phyloP scores from a whole-genome alignment of 495 filamentous ascomycete species.

The Darksidea phi region DNA sequence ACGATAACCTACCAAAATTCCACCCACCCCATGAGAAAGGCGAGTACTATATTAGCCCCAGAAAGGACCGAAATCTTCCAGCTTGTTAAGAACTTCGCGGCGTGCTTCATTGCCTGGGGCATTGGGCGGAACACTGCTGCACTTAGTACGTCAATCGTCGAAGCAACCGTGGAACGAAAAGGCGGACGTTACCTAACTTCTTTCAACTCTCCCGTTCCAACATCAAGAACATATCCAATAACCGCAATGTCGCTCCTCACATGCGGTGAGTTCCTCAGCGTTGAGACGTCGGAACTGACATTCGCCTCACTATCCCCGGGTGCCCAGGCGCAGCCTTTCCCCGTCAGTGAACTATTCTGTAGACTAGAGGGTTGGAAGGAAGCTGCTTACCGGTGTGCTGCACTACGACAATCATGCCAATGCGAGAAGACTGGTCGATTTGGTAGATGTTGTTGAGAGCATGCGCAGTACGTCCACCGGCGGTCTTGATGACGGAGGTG shows the following conservation, averaged over 20 bases:
- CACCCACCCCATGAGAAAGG: no score
- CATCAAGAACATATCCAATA: constrained; percentile 27
- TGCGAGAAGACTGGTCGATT: constrained; percentile 35
- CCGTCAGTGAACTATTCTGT: neutral
- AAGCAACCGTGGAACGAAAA: neutral
- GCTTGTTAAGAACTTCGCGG: constrained; percentile 9
- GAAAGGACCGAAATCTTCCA: constrained; percentile 28
- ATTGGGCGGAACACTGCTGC: constrained; percentile 7
- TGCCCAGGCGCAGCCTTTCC: constrained; percentile 6
- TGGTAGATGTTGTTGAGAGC: constrained; percentile 36
- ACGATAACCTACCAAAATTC: no score
- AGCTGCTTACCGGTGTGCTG: constrained; percentile 29
- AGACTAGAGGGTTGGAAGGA: neutral
- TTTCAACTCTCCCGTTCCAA: constrained; percentile 15
- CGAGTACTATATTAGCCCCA: constrained; percentile 26
- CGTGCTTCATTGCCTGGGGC: constrained; percentile 15
- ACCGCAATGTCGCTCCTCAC: constrained; percentile 16
- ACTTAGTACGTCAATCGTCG: neutral
- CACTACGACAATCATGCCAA: constrained; percentile 40
- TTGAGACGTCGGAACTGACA: constrained; percentile 14
- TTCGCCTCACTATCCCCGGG: constrained; percentile 14
- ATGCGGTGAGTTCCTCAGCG: constrained; percentile 13
- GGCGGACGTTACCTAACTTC: constrained; percentile 24
- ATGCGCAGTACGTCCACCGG: constrained; percentile 39
- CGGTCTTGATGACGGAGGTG: constrained; percentile 39